Evolutionary conservation across 1,284 basidiomycete species (phyloP), one percentile per base, ranked within the genome.

Genomic region (Rhodotorula mucilaginosa): DNA sequence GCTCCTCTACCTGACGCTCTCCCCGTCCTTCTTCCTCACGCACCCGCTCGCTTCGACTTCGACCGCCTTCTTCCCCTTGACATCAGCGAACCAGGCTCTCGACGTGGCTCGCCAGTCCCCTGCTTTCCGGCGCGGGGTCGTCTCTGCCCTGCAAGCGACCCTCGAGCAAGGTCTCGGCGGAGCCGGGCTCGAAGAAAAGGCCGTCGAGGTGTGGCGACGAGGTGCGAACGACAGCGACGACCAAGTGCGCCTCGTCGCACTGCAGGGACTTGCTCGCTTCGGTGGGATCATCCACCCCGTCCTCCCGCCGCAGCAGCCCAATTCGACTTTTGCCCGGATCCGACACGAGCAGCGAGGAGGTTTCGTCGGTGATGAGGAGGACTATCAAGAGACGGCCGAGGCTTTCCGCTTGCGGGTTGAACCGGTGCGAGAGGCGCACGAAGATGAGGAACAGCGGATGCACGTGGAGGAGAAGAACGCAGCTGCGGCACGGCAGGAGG

Each of bases 1-100:
- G 34, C 74, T 75, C 34, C 74, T 75, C 49, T 70, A 63, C 65
- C 68, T 75, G 56, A 48, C 69, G 8, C 72, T 75, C 39, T 68
- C 71, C 2, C 73, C 73, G 2, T 34, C 74, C n/a, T 73, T 71
- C 65, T 65, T 64, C 49, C 47, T 59, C 8, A 39, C 60, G 10
- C 66, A 64, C 61, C 63, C 72, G 1, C 48, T 65, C 58, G 49
- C 67, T 1, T 56, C 72, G 6, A 60, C 68, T 34, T 61, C 69
- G 26, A 29, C 68, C 26, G 65, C 72, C 4, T 73, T 71, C 71
- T 75, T 51, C 69, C 69, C 71, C 4, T 49, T 71, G 1, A 68
- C 74, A 1, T 64, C 67, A 2, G 59, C 73, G 18, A 49, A 21
- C 18, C 16, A 29, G 7, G 48, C 64, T 3, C 65, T 73, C 61